Percentiles rank a stretch among this genome's conserved stretches.
Evolutionary conservation across 768 basidiomycete genomes (phyloP).

Genomic region (Auriculariales sp.): DNA sequence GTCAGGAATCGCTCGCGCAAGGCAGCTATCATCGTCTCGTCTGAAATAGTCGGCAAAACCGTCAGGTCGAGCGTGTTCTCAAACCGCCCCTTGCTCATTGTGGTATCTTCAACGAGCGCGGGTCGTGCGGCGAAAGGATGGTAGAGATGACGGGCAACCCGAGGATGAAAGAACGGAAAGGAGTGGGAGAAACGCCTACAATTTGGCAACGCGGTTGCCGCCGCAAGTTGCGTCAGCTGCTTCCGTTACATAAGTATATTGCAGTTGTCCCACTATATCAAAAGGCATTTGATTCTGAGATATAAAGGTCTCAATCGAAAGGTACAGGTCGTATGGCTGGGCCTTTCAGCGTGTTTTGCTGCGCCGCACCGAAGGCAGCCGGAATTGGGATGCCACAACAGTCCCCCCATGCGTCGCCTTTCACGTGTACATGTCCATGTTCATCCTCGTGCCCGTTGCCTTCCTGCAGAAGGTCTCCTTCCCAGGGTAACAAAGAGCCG

Average conservation of each 20-base stretch:
- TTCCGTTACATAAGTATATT: background rate
- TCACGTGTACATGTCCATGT: conserved; percentile 28
- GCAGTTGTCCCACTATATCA: too few species aligned
- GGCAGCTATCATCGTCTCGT: conserved; percentile 74
- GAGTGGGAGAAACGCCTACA: background rate
- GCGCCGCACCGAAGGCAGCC: conserved; percentile 63
- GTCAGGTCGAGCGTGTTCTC: conserved; percentile 62
- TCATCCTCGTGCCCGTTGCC: conserved; percentile 18
- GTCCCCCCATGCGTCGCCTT: conserved; percentile 52
- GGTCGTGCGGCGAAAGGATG: background rate
- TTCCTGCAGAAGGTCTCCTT: conserved; percentile 33
- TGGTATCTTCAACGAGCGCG: conserved; percentile 4
- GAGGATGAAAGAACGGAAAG: background rate
- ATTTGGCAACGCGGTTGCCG: background rate
- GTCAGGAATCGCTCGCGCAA: conserved; percentile 78
- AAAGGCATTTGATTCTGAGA: background rate
- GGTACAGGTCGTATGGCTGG: conserved; percentile 64
- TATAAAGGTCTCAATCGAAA: conserved; percentile 37
- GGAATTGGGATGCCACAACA: conserved; percentile 88
- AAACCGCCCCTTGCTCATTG: conserved; percentile 41
- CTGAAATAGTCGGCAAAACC: conserved; percentile 48
- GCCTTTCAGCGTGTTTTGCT: conserved; percentile 36
- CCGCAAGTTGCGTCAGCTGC: background rate
- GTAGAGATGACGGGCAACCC: background rate
- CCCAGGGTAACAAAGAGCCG: conserved; percentile 59